Percentiles rank a stretch among this genome's conserved stretches.
Evolutionary conservation across 2,329 filamentous ascomycete species (phyloP).

Genomic region (Alternaria gansuensis): DNA sequence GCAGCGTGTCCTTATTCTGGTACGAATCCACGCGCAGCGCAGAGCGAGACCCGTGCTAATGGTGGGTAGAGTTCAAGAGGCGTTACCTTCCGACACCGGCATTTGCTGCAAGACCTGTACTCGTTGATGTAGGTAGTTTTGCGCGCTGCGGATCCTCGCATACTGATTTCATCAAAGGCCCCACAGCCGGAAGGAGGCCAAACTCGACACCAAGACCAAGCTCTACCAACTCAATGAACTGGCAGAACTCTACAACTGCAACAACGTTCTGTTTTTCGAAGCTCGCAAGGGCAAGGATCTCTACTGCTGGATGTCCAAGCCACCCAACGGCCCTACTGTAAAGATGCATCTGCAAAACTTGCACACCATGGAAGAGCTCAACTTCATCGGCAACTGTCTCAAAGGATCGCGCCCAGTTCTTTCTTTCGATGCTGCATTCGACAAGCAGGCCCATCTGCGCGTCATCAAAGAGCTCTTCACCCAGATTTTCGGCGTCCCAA

Average conservation of each 20-base stretch:
- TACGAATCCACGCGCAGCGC: constrained; percentile 20
- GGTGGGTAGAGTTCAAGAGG: constrained; percentile 75
- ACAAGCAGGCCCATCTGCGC: constrained; percentile 78
- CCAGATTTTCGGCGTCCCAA: constrained; percentile 91
- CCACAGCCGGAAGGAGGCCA: constrained; percentile 92
- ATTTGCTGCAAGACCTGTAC: constrained; percentile 88
- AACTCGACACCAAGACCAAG: constrained; percentile 95
- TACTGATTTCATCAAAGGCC: constrained; percentile 58
- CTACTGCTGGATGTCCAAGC: constrained; percentile 91
- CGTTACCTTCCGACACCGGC: constrained; percentile 92
- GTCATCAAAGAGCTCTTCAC: constrained; percentile 90
- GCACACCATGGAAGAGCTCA: constrained; percentile 95
- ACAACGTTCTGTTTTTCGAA: constrained; percentile 95
- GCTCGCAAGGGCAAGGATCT: constrained; percentile 93
- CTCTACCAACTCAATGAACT: constrained; percentile 60
- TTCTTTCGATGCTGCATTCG: constrained; percentile 89
- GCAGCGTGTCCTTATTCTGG: constrained; percentile 80
- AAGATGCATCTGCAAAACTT: constrained; percentile 84
- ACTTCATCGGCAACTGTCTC: constrained; percentile 95
- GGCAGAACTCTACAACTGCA: constrained; percentile 84
- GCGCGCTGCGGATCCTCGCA: background rate
- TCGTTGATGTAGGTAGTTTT: constrained; percentile 69
- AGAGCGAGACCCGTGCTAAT: constrained; percentile 30
- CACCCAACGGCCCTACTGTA: constrained; percentile 80
- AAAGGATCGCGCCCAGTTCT: constrained; percentile 92